Conservation (phyloP, 208 protist species). For the Tritrichomonas musculus region DNA sequence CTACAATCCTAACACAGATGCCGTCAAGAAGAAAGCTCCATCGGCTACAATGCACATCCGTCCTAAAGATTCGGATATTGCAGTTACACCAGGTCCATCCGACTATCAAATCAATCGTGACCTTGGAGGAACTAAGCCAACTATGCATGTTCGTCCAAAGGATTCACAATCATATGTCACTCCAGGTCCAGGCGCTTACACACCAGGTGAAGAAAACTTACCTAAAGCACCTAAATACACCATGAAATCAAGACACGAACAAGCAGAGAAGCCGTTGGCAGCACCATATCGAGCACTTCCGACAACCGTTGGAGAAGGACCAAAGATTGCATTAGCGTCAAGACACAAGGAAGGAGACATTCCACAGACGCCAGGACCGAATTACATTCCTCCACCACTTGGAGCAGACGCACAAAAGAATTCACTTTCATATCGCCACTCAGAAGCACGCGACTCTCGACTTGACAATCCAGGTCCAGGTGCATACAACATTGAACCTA, state of each 20-base stretch:
- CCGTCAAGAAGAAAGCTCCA: neutral
- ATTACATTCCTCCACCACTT: neutral
- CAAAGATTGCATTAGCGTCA: neutral
- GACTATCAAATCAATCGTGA: neutral
- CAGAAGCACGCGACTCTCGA: neutral
- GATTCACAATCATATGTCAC: neutral
- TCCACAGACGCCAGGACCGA: neutral
- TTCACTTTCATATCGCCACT: neutral
- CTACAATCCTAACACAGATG: neutral
- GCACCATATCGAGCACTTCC: neutral
- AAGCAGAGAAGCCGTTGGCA: too few species aligned
- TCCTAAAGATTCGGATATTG: neutral
- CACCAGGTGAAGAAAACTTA: neutral
- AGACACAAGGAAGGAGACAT: neutral
- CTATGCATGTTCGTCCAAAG: neutral
- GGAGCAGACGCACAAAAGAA: neutral
- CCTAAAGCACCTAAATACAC: neutral
- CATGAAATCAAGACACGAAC: neutral
- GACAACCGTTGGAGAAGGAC: neutral
- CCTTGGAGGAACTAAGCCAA: neutral
- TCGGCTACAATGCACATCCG: neutral
- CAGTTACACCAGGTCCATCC: neutral
- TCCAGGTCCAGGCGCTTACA: neutral
- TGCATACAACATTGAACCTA: neutral
- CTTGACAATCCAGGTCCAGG: conserved; percentile 12